phyloP scores from a whole-genome alignment of 495 filamentous ascomycete species.

The Glonium stellatum region DNA sequence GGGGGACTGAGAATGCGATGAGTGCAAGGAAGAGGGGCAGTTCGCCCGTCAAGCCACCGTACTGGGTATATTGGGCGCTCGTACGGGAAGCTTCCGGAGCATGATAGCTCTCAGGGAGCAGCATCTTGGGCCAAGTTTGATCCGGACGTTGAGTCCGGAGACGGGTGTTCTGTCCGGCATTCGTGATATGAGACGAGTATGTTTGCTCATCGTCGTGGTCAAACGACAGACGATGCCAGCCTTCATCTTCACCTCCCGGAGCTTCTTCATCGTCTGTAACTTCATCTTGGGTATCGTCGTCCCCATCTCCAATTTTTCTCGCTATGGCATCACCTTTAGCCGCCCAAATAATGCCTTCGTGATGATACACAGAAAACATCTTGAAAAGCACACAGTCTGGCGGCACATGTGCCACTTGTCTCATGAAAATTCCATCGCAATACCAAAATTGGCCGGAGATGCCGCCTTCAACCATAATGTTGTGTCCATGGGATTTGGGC shows the following conservation, averaged over 20 bases:
- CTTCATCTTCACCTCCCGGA: not conserved
- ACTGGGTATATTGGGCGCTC: not conserved
- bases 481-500: not conserved
- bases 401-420: no score
- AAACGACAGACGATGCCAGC: slow-evolving; percentile 24
- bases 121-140: slow-evolving; percentile 24
- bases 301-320: not conserved
- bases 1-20: slow-evolving; percentile 24
- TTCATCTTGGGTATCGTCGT: not conserved
- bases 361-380: slow-evolving; percentile 20
- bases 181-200: slow-evolving; percentile 10
- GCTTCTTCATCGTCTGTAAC: not conserved
- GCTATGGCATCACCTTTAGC: slow-evolving; percentile 14
- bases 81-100: not conserved
- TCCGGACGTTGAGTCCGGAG: slow-evolving; percentile 15
- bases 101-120: slow-evolving; percentile 32
- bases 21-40: slow-evolving; percentile 32
- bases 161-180: slow-evolving; percentile 12
- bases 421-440: not conserved
- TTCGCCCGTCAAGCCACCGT: slow-evolving; percentile 32
- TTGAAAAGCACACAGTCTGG: not conserved
- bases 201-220: slow-evolving; percentile 1
- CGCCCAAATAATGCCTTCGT: slow-evolving; percentile 15
- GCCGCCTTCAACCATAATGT: not conserved
- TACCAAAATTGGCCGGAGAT: not conserved